Percentiles rank a stretch among this genome's conserved stretches.
phyloP scores from a whole-genome alignment of 2,329 filamentous ascomycete genomes.

The Aspergillus latus region DNA sequence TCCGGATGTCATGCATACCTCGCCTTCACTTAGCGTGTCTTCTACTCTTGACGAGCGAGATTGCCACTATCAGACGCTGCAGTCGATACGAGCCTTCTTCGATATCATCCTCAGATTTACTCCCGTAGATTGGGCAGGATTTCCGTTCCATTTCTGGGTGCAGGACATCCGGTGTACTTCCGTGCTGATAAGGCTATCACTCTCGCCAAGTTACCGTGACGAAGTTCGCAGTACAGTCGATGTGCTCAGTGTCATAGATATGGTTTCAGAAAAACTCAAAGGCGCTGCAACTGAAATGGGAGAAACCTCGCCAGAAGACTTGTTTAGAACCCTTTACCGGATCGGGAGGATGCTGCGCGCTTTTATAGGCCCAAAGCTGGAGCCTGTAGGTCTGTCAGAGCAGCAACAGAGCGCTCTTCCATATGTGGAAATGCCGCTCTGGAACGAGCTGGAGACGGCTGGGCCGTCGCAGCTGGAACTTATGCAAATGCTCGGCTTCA shows the following conservation, averaged over 20 bases:
- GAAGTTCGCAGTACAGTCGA: constrained; percentile 1
- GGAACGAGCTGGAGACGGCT: not conserved
- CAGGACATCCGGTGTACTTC: not conserved
- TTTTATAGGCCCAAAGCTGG: not conserved
- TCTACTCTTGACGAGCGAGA: not conserved
- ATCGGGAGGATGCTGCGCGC: not conserved
- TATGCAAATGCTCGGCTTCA: constrained; percentile 1
- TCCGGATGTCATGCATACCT: not conserved
- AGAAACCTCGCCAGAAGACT: not conserved
- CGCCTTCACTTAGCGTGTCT: not conserved
- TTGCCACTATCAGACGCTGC: not conserved
- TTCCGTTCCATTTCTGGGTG: not conserved
- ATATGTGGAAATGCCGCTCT: not conserved
- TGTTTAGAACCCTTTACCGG: not conserved
- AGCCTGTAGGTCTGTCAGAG: not conserved
- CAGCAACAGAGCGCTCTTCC: not conserved
- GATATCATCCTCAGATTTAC: not conserved
- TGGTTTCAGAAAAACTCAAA: not conserved
- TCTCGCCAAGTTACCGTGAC: not conserved
- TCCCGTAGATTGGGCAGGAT: not conserved
- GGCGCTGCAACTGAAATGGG: not conserved
- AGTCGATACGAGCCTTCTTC: not conserved
- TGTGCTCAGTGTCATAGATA: not conserved
- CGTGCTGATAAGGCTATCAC: not conserved
- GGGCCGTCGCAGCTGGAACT: not conserved